Percentiles rank a stretch among this genome's conserved stretches.
These are phyloP conservation scores for Pseudogymnoascus sp. DNA, from an alignment of 2,329 filamentous ascomycete genomes.

Conservation along the genomic window DNA sequence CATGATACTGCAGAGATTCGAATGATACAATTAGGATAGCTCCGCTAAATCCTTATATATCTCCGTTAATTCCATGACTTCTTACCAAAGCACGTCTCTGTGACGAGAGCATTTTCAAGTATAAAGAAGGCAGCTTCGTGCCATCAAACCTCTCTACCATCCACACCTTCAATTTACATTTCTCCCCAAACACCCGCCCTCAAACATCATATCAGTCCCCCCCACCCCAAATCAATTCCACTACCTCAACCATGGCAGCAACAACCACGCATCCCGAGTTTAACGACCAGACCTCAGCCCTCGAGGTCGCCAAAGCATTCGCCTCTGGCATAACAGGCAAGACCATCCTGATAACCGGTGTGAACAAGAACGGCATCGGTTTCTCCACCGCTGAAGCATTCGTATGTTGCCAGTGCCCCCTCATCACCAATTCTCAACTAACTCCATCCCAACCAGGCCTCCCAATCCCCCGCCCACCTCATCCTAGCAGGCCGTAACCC, in stretches of 20 bases:
- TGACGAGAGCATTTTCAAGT: not conserved
- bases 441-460: constrained; percentile 16
- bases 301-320: constrained; percentile 34
- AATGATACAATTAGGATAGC: not conserved
- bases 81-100: not conserved
- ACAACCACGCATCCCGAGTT: constrained; percentile 31
- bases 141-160: not conserved
- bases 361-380: constrained; percentile 16
- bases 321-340: constrained; percentile 30
- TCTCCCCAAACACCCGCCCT: not conserved
- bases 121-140: not conserved
- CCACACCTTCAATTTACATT: not conserved
- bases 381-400: constrained; percentile 16
- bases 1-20: too few species aligned
- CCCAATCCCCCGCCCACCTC: constrained; percentile 18
- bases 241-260: constrained; percentile 10
- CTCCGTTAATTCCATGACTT: not conserved
- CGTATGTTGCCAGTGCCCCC: constrained; percentile 18
- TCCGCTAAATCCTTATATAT: not conserved
- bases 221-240: not conserved
- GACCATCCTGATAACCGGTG: constrained; percentile 23
- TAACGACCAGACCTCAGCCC: constrained; percentile 30
- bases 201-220: not conserved
- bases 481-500: constrained; percentile 17
- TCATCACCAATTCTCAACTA: constrained; percentile 24